Base-by-base conservation (phyloP, 345 rosid genomes). In the Linum trigynum region DNA sequence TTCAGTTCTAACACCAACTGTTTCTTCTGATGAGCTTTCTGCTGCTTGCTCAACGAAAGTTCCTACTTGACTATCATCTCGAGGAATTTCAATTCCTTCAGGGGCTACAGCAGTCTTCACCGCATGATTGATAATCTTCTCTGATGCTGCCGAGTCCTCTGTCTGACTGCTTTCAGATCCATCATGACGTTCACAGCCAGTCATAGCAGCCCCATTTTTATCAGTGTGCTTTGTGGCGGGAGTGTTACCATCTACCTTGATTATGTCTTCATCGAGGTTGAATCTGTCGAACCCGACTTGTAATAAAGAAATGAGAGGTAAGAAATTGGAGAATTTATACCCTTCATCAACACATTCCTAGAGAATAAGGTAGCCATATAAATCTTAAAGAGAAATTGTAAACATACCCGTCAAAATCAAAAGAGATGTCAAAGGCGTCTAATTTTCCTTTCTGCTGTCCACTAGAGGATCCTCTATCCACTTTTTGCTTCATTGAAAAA, bases 391-490 rank as follows among this genome's bases (percentile, higher is more conserved):
- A 32, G 48, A 40, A 36, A 59, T 57, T 55, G 51, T 60, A 40
- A 12, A 66, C 87, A 64, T 75, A 92, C 97, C 66, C 84, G 38
- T 85, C 79, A 75, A 90, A 90, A 71, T 87, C 89, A 80, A 86
- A 89, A 58, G 95, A 84, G 84, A 87, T 89, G 64, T 57, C 53
- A 71, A 86, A 86, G 55, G 53, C 38, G 59, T 79, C 83, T 53
- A 72, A 71, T 78, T 82, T 83, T 69, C 67, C 75, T 71, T 70
- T 76, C 69, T 48, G 35, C 57, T 70, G 77, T 71, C 74, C 76
- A 5, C 57, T 68, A 15, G 80, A 45, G 56, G 74, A 68, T 74
- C 82, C 85, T 58, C 76, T 87, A 64, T 79, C 77, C 74, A 78
- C 71, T 70, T 68, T 80, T 43, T 76, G 84, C 81, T 83, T 88